Conservation (phyloP, 192 early-diverging fungal species). For the Chytriomyces hyalinus region DNA sequence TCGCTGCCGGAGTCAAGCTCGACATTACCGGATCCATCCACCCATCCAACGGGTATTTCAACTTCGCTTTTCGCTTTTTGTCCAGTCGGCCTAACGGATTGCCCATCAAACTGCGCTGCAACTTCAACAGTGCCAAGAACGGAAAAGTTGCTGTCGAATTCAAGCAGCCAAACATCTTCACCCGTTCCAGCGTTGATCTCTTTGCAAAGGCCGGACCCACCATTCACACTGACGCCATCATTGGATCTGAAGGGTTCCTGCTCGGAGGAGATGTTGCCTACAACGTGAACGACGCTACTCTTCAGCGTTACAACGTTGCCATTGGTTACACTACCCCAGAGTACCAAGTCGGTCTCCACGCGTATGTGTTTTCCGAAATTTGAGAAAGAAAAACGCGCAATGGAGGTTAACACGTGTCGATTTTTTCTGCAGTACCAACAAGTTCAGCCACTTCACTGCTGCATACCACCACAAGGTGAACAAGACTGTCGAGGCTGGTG, state of each 20-base stretch:
- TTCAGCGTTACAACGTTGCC: conserved; percentile 88
- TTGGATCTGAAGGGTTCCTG: conserved; percentile 82
- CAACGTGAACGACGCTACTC: conserved; percentile 86
- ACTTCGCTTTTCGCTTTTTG: too few species aligned
- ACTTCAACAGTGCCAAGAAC: conserved; percentile 22
- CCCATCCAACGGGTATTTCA: conserved; percentile 71
- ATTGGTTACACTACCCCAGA: conserved; percentile 85
- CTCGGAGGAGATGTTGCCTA: conserved; percentile 94
- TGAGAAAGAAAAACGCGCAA: too few species aligned
- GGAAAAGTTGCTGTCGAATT: conserved; percentile 58
- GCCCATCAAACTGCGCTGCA: neutral
- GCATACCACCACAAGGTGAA: conserved; percentile 98
- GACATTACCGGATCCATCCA: conserved; percentile 84
- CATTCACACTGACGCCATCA: conserved; percentile 84
- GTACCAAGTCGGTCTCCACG: conserved; percentile 88
- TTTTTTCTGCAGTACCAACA: conserved; percentile 69
- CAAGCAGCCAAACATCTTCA: conserved; percentile 95
- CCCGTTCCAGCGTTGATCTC: conserved; percentile 86
- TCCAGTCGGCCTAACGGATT: too few species aligned
- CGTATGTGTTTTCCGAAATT: conserved; percentile 49
- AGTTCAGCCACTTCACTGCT: conserved; percentile 84
- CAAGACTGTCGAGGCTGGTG: conserved; percentile 91
- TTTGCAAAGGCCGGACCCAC: conserved; percentile 85
- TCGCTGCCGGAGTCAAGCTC: conserved; percentile 97
- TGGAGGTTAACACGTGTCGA: too few species aligned